Base-by-base conservation (phyloP, 371 early-diverging fungal species). In the Sporodiniella umbellata region DNA sequence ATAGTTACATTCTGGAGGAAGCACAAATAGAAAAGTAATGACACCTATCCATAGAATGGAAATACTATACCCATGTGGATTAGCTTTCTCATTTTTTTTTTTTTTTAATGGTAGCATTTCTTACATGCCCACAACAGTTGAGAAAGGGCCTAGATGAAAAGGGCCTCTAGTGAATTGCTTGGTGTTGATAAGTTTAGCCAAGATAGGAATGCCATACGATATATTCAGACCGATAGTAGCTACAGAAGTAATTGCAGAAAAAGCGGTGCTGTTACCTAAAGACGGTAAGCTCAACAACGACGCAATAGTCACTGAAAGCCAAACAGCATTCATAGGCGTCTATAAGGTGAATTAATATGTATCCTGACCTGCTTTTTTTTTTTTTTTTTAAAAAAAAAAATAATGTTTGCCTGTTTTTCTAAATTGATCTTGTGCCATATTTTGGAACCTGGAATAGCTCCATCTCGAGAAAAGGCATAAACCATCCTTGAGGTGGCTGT, bases 401-500 rank as follows among this genome's bases (percentile, higher is more conserved):
- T 28, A 33, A 33, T 14, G 30, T 28, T 89, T 38, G 80, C 88
- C 26, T 67, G 60, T 53, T 47, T 71, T n/a, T 56, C 61, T 0
- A 19, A 4, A 33, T 75, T 53, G 8, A 75, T 51, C 2, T 44
- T 50, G 19, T 71, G 72, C 38, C 71, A 56, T n/a, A 61, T 49
- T 8, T 64, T 55, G 43, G 76, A 77, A 37, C 74, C 53, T 2
- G 88, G 88, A 54, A 88, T 76, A 44, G 81, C 86, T 18, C 80
- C 80, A 53, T 88, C 89, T 23, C 89, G 77, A 24, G 86, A 78
- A 55, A 88, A 85, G 1, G 88, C 86, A 54, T 84, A 88, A 39
- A 85, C 76, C 83, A 83, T 84, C 37, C 88, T 77, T 1, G 85
- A 83, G 51, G 83, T 85, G 45, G 83, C 72, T 5, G 81, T 77